Base-by-base conservation (phyloP, 2,329 filamentous ascomycete species). In the Lithohypha guttulata region DNA sequence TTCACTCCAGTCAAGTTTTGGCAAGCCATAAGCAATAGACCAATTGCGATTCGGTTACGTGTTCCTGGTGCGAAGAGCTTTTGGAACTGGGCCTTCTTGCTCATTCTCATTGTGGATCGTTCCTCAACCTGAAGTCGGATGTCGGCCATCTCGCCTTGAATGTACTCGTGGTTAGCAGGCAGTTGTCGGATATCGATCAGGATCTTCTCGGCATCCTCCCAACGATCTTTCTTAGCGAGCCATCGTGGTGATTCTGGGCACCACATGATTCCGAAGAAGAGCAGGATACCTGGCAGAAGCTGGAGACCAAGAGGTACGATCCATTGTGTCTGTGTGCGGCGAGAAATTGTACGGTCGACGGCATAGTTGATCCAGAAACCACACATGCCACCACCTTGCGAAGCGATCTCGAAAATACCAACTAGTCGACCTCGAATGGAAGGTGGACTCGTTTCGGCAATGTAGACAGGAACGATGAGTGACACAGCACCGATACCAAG, bases 331-430 rank as follows among this genome's bases (percentile, higher is more conserved):
- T 68, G 63, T 7, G 68, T 63, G 2, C 65, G 60, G 17, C 70
- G 64, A 3, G 52, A 47, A 39, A 64, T 53, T 52, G 67, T 64
- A 1, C 66, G 52, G 4, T 67, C 59, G 1, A 64, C 57, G 11
- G 68, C 69, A 45, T 71, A 73, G 53, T 73, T 71, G 50, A 71
- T 65, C 35, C 35, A 17, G 69, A 68, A 75, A 46, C 75, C 77
- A 21, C 78, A 71, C 2, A 77, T 55, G 42, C 77, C 66, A 58
- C 79, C 75, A 55, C 72, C 63, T 59, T 80, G 77, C 59, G 73
- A 79, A 18, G 74, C 72, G 1, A 81, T 64, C 53, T 81, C 77
- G 56, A 79, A 81, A 37, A 81, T 70, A 36, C 77, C 77, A 0
- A 71, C 73, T 0, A 77, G 59, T 39, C 69, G 67, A 8, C 74